Evolutionary conservation across 129 eudicot genomes (phyloP).

Genomic region (Deinandra increscens): DNA sequence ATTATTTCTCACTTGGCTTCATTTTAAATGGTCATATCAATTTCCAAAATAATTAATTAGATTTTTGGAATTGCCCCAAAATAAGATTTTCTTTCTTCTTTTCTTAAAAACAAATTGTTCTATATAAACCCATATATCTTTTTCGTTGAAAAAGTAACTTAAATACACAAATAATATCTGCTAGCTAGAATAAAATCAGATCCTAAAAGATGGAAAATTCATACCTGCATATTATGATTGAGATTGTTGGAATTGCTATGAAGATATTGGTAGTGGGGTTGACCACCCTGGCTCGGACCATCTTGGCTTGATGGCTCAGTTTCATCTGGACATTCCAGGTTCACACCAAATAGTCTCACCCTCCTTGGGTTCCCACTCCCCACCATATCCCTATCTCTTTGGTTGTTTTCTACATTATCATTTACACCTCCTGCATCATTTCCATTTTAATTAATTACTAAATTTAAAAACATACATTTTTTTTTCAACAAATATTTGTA

Average conservation of each 20-base stretch:
- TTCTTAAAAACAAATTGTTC: neutral
- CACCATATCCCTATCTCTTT: conserved; percentile 37
- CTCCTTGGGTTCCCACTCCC: conserved; percentile 49
- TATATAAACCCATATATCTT: neutral
- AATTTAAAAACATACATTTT: neutral
- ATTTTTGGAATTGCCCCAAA: neutral
- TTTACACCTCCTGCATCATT: conserved; percentile 30
- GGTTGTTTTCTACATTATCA: conserved; percentile 35
- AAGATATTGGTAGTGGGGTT: conserved; percentile 43
- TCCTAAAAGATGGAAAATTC: neutral
- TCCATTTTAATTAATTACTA: neutral
- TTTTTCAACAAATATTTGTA: neutral
- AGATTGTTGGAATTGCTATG: conserved; percentile 26
- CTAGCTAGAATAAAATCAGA: neutral
- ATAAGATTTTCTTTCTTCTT: no score
- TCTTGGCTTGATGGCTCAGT: conserved; percentile 45
- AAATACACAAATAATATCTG: neutral
- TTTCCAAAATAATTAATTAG: neutral
- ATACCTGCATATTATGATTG: conserved; percentile 57
- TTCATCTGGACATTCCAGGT: conserved; percentile 52
- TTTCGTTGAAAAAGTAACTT: neutral
- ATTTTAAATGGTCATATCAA: neutral
- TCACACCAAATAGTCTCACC: conserved; percentile 71
- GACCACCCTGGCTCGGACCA: conserved; percentile 57
- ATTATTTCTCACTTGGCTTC: neutral